phyloP scores from a whole-genome alignment of 805 yeast species.

The Candida nitratophila region DNA sequence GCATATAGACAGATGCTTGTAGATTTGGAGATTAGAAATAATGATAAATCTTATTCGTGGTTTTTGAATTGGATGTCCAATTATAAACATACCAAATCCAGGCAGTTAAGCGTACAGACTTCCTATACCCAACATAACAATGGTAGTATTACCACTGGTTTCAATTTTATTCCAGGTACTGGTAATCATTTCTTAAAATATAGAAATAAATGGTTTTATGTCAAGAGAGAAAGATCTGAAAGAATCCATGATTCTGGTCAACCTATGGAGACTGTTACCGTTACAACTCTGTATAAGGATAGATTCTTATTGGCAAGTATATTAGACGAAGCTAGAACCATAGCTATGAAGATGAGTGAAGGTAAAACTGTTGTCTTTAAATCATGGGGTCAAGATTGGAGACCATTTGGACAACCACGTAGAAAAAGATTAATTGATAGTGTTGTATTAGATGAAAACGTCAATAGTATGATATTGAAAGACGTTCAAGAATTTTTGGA shows the following conservation, averaged over 20 bases:
- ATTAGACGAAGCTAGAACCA: slow-evolving; percentile 72
- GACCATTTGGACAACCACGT: slow-evolving; percentile 95
- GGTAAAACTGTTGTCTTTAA: slow-evolving; percentile 93
- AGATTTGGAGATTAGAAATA: slow-evolving; percentile 87
- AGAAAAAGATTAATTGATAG: slow-evolving; percentile 78
- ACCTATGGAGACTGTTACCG: slow-evolving; percentile 93
- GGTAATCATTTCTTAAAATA: slow-evolving; percentile 87
- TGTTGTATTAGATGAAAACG: slow-evolving; percentile 74
- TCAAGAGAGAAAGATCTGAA: slow-evolving; percentile 86
- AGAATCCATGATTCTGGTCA: slow-evolving; percentile 85
- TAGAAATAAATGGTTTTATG: slow-evolving; percentile 80
- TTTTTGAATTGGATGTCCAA: slow-evolving; percentile 94
- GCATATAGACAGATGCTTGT: slow-evolving; percentile 79
- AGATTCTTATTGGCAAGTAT: slow-evolving; percentile 56
- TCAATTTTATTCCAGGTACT: slow-evolving; percentile 93
- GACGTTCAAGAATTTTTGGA: slow-evolving; percentile 78
- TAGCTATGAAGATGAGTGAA: slow-evolving; percentile 77
- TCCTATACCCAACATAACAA: slow-evolving; percentile 82
- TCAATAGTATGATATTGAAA: slow-evolving; percentile 53
- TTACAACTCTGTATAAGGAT: slow-evolving; percentile 85
- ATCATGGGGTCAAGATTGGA: slow-evolving; percentile 98
- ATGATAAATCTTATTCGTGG: slow-evolving; percentile 92
- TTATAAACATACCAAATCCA: slow-evolving; percentile 63
- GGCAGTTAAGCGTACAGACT: slow-evolving; percentile 90
- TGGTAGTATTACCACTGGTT: slow-evolving; percentile 82